Conservation (phyloP, 2,329 filamentous ascomycete genomes). For the Sclerotiophoma versabilis region DNA sequence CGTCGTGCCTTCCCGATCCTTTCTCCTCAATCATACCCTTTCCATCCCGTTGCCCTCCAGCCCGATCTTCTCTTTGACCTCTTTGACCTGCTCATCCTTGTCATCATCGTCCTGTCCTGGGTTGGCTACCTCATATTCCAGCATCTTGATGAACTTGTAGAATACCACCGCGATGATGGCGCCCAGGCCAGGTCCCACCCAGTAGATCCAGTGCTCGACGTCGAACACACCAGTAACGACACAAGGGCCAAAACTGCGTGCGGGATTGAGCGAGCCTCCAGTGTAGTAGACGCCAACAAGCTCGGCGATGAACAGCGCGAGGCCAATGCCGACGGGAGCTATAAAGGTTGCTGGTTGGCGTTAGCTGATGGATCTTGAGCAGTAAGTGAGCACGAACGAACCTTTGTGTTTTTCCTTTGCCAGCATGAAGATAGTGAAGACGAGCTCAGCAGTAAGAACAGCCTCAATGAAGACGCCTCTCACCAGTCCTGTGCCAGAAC, state of each 20-base stretch:
- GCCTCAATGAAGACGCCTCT: conserved; percentile 56
- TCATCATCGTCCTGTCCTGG: conserved; percentile 46
- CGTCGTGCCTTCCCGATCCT: conserved; percentile 1
- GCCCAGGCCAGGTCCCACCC: conserved; percentile 55
- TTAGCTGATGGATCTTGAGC: background rate
- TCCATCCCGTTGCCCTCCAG: conserved; percentile 11
- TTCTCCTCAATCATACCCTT: no score
- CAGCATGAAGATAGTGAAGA: conserved; percentile 62
- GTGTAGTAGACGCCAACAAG: conserved; percentile 59
- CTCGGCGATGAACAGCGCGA: conserved; percentile 71
- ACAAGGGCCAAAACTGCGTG: conserved; percentile 56
- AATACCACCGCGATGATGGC: conserved; percentile 57
- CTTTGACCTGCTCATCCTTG: conserved; percentile 30
- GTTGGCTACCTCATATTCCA: conserved; percentile 48
- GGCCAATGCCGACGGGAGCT: conserved; percentile 74
- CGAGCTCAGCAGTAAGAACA: conserved; percentile 45
- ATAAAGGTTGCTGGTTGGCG: conserved; percentile 64
- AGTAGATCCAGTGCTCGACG: conserved; percentile 58
- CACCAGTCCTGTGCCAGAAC: conserved; percentile 50
- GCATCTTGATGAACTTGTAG: conserved; percentile 57
- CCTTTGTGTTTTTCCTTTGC: conserved; percentile 73
- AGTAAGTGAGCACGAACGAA: conserved; percentile 9
- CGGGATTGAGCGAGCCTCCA: conserved; percentile 56
- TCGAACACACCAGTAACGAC: conserved; percentile 52
- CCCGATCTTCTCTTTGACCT: conserved; percentile 23